Percentiles rank a stretch among this genome's conserved stretches.
phyloP scores from a whole-genome alignment of 2,329 filamentous ascomycete species.

The Diaporthe caulivora region DNA sequence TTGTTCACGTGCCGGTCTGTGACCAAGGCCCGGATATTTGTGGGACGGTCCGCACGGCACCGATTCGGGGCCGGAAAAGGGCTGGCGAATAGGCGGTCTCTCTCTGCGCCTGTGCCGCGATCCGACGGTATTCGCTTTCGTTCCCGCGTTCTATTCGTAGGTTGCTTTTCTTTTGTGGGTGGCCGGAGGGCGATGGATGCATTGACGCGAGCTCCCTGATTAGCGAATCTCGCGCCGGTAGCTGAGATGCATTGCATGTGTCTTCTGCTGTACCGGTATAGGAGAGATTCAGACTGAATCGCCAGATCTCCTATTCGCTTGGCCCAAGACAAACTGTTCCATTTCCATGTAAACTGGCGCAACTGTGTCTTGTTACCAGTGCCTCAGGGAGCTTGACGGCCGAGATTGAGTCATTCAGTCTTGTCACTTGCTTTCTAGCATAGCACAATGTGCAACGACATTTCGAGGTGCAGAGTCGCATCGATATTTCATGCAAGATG shows the following conservation, averaged over 20 bases:
- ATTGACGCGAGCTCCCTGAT: neutral
- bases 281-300: neutral
- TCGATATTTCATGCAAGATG: slow-evolving; percentile 5
- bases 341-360: neutral
- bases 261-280: neutral
- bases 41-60: slow-evolving; percentile 23
- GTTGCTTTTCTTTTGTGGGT: neutral
- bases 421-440: neutral
- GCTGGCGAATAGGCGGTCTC: neutral
- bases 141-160: neutral
- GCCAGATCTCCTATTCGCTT: neutral
- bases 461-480: slow-evolving; percentile 2
- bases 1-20: neutral
- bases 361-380: neutral
- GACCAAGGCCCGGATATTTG: neutral
- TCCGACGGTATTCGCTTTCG: neutral
- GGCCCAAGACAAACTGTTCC: neutral
- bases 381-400: too few relatives aligned
- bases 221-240: neutral
- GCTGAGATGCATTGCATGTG: neutral
- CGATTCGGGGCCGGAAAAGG: slow-evolving; percentile 11
- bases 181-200: too few relatives aligned
- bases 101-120: neutral
- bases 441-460: neutral
- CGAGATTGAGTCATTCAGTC: neutral